Conservation (phyloP, 345 rosid genomes). For the Rhodomyrtus tomentosa region DNA sequence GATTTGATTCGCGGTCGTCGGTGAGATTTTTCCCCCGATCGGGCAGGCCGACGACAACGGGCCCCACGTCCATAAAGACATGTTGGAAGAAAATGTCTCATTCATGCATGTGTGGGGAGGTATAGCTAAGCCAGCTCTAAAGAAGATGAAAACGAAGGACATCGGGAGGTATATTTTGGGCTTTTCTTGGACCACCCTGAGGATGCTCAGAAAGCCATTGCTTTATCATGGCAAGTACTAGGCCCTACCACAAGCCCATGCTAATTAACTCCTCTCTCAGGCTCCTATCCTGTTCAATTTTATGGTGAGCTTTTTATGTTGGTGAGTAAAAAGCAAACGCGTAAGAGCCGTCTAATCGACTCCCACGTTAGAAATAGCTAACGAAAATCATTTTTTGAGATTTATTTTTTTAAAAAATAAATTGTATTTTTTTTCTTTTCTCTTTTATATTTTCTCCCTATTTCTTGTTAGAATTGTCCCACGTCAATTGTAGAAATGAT, state of each 20-base stretch:
- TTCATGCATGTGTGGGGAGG: constrained; percentile 8
- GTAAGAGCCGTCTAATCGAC: neutral
- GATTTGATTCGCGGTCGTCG: neutral
- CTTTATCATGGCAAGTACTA: constrained; percentile 5
- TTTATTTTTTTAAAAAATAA: no score
- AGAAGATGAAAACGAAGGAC: constrained; percentile 9
- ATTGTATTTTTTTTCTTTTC: no score
- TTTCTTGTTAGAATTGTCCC: no score
- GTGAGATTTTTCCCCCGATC: neutral
- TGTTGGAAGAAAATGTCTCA: constrained; percentile 1
- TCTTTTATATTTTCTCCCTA: no score
- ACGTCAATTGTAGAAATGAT: no score
- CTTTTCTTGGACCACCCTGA: constrained; percentile 12
- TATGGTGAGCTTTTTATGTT: neutral
- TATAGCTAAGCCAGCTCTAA: neutral
- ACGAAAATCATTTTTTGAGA: no score
- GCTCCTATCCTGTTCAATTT: neutral
- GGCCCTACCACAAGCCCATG: neutral
- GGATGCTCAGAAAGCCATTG: neutral
- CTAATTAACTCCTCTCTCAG: neutral
- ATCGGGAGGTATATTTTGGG: neutral
- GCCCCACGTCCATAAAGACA: neutral
- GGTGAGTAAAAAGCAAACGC: neutral
- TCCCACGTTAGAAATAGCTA: neutral
- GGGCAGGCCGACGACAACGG: neutral